Base-by-base conservation (phyloP, 495 filamentous ascomycete genomes). In the Copromyces sp. region DNA sequence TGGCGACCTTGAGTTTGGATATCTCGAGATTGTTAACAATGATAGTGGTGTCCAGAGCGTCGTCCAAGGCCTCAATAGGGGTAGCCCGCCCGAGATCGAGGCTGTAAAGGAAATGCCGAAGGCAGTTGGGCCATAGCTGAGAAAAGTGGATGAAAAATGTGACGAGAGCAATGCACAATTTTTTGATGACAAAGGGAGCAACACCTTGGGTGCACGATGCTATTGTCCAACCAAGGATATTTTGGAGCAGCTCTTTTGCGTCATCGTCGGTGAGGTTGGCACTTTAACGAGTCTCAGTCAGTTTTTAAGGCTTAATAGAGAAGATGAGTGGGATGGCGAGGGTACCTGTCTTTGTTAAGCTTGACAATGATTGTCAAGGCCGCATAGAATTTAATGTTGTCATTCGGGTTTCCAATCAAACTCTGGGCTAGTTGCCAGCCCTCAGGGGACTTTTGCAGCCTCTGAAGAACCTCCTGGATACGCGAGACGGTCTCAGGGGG, bases 281-380 rank as follows among this genome's bases (percentile, higher is more conserved):
- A 81, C 89, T 92, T 71, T 44, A 42, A 72, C 1, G 53, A 72
- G 39, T 47, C 1, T 32, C 11, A 35, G 29, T 65, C 53, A 73
- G 59, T 68, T 41, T 65, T 39, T 8, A 70, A 37, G 37, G 35
- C 32, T 61, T 38, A 38, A 68, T 20, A 38, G 20, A 41, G 12
- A 29, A 8, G 47, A n/a, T n/a, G 9, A 69, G 3, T 38, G 47
- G 12, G 29, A 61, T 65, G 29, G 53, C 12, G 39, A 11, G 75
- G 81, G 69, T 82, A 92, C 92, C 88, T 92, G 78, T 95, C 92
- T 41, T 88, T 87, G 75, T 98, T 97, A 69, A 98, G 85, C 82
- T 98, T 98, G 68, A 98, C 90, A 17, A 91, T 95, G 76, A 97
- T 93, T 0, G 94, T 98, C 73, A 97, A 85, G 39, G 95, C 95